phyloP scores from a whole-genome alignment of 306 rosid species.

The Quercus glauca region DNA sequence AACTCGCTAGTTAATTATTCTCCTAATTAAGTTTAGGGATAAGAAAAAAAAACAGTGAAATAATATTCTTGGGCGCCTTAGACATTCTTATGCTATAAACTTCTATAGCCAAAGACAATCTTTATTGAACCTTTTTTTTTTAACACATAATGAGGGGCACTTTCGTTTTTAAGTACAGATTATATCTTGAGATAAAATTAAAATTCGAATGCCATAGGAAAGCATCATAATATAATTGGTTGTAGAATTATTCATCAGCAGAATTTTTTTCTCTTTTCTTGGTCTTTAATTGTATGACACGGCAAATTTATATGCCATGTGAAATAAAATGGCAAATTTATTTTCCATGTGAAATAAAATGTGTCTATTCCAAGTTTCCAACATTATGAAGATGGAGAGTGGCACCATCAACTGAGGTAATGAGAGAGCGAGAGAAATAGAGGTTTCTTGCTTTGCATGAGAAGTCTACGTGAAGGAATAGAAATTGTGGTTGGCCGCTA shows the following conservation, averaged over 20 bases:
- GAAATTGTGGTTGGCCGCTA: conserved; percentile 46
- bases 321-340: not conserved
- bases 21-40: no score
- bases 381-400: not conserved
- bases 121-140: no score
- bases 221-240: not conserved
- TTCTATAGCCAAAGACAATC: no score
- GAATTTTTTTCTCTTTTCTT: not conserved
- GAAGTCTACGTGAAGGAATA: conserved; percentile 64
- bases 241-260: not conserved
- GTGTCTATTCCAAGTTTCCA: not conserved
- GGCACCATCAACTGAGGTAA: not conserved
- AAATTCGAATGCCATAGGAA: not conserved
- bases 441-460: conserved; percentile 55
- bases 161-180: no score
- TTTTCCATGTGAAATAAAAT: not conserved
- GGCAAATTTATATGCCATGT: no score
- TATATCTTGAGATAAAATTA: no score
- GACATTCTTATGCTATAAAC: no score
- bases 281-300: not conserved
- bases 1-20: no score
- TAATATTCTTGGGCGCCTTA: no score
- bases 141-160: no score
- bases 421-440: conserved; percentile 15
- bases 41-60: no score